A percentile compares a stretch with the other conserved stretches of the same genome.
Conservation (phyloP, 495 filamentous ascomycete genomes). For the Platismatia glauca region DNA sequence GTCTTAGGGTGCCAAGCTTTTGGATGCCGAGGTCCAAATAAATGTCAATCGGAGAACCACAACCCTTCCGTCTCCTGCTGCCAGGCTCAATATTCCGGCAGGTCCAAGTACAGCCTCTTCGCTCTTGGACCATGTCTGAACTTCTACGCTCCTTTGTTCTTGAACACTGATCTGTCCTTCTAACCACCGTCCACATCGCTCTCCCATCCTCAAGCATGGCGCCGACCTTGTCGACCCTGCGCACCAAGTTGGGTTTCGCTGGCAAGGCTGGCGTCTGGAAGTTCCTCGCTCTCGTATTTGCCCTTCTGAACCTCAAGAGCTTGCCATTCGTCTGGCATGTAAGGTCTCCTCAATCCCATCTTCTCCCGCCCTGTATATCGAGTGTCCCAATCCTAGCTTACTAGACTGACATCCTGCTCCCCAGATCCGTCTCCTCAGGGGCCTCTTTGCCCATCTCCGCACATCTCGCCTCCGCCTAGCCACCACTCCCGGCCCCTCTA, state of each 20-base stretch:
- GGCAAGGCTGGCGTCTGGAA: conserved; percentile 35
- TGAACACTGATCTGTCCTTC: neutral
- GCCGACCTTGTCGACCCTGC: neutral
- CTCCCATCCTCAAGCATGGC: neutral
- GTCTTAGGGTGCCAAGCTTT: neutral
- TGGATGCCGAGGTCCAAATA: neutral
- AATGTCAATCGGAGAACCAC: neutral
- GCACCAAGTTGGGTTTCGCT: conserved; percentile 4
- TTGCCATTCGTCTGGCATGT: conserved; percentile 58
- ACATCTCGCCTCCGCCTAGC: conserved; percentile 14
- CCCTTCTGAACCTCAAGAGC: conserved; percentile 51
- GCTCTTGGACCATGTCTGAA: neutral
- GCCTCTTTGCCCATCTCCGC: conserved; percentile 15
- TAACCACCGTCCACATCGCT: neutral
- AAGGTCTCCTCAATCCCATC: conserved; percentile 27
- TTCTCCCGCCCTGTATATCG: conserved; percentile 26
- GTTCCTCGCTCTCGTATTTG: conserved; percentile 43
- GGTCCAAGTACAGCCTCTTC: neutral
- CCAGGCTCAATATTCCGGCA: neutral
- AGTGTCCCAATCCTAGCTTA: neutral
- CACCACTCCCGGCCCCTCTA: conserved; percentile 9
- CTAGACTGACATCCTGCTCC: neutral
- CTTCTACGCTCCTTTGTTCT: neutral
- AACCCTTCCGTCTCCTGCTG: neutral
- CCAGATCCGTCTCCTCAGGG: conserved; percentile 19